Evolutionary conservation across 768 basidiomycete genomes (phyloP).

Genomic region (Tricholoma hemisulphureum): DNA sequence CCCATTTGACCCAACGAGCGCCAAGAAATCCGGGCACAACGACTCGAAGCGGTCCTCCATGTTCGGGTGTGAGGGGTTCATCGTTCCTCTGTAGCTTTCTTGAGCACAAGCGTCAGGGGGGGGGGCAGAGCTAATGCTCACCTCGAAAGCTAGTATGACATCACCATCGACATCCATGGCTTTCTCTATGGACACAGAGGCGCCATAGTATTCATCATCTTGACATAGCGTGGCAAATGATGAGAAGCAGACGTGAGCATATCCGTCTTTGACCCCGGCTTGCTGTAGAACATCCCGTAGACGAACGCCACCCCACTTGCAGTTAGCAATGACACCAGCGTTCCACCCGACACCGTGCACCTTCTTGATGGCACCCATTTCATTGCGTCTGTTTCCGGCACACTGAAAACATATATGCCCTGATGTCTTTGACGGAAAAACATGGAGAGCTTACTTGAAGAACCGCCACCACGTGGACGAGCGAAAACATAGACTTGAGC

Average conservation of each 20-base stretch:
- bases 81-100: conserved; percentile 59
- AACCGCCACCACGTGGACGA: conserved; percentile 46
- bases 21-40: conserved; percentile 68
- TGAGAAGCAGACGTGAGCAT: conserved; percentile 57
- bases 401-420: conserved; percentile 41
- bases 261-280: conserved; percentile 35
- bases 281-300: conserved; percentile 55
- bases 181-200: conserved; percentile 56
- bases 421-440: too few relatives aligned
- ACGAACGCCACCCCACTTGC: conserved; percentile 61
- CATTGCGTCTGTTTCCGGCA: conserved; percentile 64
- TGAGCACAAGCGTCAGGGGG: conserved; percentile 1
- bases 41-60: conserved; percentile 65
- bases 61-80: conserved; percentile 53
- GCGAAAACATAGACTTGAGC: conserved; percentile 40
- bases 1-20: conserved; percentile 78
- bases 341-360: conserved; percentile 64
- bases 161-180: conserved; percentile 47
- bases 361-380: conserved; percentile 57
- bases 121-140: conserved; percentile 17
- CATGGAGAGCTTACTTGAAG: conserved; percentile 46
- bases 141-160: conserved; percentile 64
- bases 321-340: conserved; percentile 70
- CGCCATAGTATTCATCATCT: conserved; percentile 62
- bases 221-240: conserved; percentile 61